Base-by-base conservation (phyloP, 2,329 filamentous ascomycete species). In the Neofusicoccum parvum region DNA sequence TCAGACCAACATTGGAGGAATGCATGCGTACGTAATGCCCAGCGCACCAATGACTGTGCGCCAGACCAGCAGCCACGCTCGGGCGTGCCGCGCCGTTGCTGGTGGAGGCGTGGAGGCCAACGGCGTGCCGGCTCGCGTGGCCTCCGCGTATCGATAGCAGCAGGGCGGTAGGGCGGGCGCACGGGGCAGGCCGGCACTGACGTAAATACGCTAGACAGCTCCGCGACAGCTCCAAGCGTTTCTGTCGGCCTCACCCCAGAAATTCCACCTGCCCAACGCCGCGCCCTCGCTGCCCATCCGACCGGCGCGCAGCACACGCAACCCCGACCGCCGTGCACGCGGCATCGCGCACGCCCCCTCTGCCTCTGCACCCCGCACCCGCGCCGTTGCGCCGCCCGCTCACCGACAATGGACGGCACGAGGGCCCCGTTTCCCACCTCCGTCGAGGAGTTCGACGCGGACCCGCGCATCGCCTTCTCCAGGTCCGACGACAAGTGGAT, bases 401-500 rank as follows among this genome's bases (percentile, higher is more conserved):
- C 15, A 62, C 48, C 27, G 27, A 32, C 27, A 32, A 32, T 64
- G 62, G 34, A 39, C 62, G 37, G 23, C 15, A 6, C 27, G 37
- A 32, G 27, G 37, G 48, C 27, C 36, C 12, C 62, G 11, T 71
- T 70, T 53, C 70, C 70, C 10, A 59, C 27, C 46, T 45, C 63
- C n/a, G n/a, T 49, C 9, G 68, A 67, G 20, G 67, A 70, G 4
- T 72, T 73, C 65, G 50, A 59, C 4, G 39, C 60, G 32, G 72
- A 73, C 59, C 59, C 65, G 14, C 69, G 70, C 36, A 63, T 75
- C 43, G 67, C 74, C 15, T 75, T 71, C 0, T 45, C 70, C 36
- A 71, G 70, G 17, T 70, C 73, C 43, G 73, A 74, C 51, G 68
- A 67, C 6, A 14, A 63, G 17, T 76, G 72, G 71, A 68, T 75